Evolutionary conservation across 495 filamentous ascomycete genomes (phyloP), one percentile per base, ranked within the genome.

Genomic region (Podospora australis): DNA sequence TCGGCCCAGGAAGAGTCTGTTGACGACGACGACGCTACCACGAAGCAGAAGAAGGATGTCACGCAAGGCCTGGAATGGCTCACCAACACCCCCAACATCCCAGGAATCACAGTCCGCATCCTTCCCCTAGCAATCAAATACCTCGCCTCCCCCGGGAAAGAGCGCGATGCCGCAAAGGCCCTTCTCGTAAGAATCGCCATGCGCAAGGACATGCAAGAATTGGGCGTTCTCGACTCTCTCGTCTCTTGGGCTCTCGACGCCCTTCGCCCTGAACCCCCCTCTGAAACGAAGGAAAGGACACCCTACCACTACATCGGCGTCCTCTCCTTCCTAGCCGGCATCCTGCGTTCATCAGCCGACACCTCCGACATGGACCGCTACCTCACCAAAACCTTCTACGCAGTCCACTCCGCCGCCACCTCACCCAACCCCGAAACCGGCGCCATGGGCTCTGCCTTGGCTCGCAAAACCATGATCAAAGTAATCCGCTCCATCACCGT

Each of bases 161-260:
- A 95, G 61, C 80, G 87, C 40, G 87, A 92, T 64, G 87, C 88
- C 14, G 90, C 91, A 8, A 87, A 82, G 26, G 72, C 77, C 8
- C 70, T 96, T n/a, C 69, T 99, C 24, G 84, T 90, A 9, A 78
- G 90, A 16, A 71, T 97, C 16, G 77, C 81, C n/a, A 73, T 90
- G 51, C 78, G 94, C 14, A 79, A 78, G 30, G 92, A 99, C 63
- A 96, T 97, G 91, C 82, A 87, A 61, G 69, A 77, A 29, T 59
- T 90, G 11, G 82, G 85, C 2, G 70, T 96, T 1, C 69, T 94
- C 25, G 67, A 77, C 11, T 68, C 71, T 0, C 58, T 91, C 19
- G 74, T 86, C 4, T 54, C 74, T 2, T 91, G 87, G 84, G 79
- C 86, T 10, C 65, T 95, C 19, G 56, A 58, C 2, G 70, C 69